phyloP scores from a whole-genome alignment of 2,329 filamentous ascomycete genomes.

The Hortaea sp. region DNA sequence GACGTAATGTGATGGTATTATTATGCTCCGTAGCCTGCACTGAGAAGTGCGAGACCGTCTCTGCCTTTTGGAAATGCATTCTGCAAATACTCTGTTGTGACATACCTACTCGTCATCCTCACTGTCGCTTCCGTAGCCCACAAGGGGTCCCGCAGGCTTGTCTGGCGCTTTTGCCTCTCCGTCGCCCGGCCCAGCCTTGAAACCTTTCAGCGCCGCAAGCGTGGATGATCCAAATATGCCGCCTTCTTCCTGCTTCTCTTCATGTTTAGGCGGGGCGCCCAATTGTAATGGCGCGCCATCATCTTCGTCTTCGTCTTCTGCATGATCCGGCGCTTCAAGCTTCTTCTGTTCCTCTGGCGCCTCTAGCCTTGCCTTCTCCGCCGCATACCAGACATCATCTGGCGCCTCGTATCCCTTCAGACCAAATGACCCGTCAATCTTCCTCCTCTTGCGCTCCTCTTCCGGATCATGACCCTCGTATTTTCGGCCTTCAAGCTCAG shows the following conservation, averaged over 20 bases:
- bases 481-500: conserved; percentile 76
- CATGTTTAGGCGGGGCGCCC: conserved; percentile 19
- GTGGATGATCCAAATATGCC: conserved; percentile 78
- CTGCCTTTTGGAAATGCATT: too few relatives aligned
- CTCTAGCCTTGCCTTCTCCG: conserved; percentile 59
- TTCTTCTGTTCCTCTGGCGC: conserved; percentile 52
- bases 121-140: conserved; percentile 83
- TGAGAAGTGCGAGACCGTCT: background rate
- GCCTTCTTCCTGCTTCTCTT: conserved; percentile 21
- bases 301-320: conserved; percentile 8
- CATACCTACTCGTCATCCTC: conserved; percentile 48
- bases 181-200: conserved; percentile 29
- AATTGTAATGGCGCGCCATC: conserved; percentile 39
- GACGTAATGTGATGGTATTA: background rate
- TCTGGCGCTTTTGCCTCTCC: conserved; percentile 42
- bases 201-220: conserved; percentile 62
- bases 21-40: background rate
- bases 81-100: background rate
- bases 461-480: conserved; percentile 50
- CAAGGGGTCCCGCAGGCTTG: conserved; percentile 59
- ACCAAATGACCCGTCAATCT: conserved; percentile 80
- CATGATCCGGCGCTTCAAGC: conserved; percentile 39
- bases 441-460: conserved; percentile 72
- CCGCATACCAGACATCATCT: conserved; percentile 85
- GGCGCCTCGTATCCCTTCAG: conserved; percentile 87